Evolutionary conservation across 2,329 filamentous ascomycete species (phyloP).

Genomic region (Venturia asperata): DNA sequence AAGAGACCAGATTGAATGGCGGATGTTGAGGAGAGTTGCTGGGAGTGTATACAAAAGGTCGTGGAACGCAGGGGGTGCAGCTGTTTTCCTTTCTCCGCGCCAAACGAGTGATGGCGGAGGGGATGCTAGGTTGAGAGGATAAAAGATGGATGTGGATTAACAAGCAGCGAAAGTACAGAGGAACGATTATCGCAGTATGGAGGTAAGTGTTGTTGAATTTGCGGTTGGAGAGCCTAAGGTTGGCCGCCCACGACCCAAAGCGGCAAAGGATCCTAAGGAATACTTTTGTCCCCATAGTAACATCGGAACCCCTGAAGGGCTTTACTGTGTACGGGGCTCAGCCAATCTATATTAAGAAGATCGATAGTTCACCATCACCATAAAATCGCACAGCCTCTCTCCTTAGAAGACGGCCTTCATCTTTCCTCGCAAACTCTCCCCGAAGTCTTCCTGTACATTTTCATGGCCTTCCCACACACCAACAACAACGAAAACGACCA

Average conservation of each 20-base stretch:
- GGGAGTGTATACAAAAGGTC: constrained; percentile 2
- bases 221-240: background rate
- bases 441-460: background rate
- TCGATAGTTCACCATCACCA: background rate
- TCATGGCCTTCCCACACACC: background rate
- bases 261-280: too few relatives aligned
- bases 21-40: background rate
- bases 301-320: background rate
- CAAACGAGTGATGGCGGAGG: constrained; percentile 12
- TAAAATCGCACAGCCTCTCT: background rate
- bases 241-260: background rate
- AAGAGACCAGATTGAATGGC: background rate
- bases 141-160: background rate
- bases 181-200: background rate
- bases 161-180: background rate
- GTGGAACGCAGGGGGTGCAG: background rate
- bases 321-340: too few relatives aligned
- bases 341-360: constrained; percentile 1
- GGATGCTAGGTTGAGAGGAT: background rate
- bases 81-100: background rate
- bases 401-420: background rate
- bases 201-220: background rate
- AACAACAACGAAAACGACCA: background rate
- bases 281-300: background rate
- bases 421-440: background rate